Conservation (phyloP, 345 rosid species). For the Kandelia obovata region DNA sequence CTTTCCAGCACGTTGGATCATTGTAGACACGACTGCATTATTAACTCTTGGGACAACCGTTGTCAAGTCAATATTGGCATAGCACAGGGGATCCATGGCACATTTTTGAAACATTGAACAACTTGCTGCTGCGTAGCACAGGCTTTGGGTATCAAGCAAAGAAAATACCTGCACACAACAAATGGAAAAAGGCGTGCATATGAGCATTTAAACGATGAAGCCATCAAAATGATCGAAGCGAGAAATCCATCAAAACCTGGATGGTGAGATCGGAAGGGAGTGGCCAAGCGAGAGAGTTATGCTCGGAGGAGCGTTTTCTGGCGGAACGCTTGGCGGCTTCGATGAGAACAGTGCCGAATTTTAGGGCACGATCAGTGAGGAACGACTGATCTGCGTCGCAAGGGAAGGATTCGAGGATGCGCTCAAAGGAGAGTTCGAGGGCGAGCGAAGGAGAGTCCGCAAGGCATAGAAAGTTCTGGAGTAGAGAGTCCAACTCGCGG, state of each 20-base stretch:
- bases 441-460: conserved; percentile 48
- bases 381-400: conserved; percentile 48
- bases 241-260: conserved; percentile 36
- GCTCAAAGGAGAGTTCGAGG: conserved; percentile 56
- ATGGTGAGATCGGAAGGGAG: conserved; percentile 79
- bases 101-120: conserved; percentile 80
- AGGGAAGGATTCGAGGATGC: conserved; percentile 53
- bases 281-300: conserved; percentile 63
- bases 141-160: conserved; percentile 79
- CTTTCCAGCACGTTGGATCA: conserved; percentile 87
- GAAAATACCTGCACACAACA: conserved; percentile 55
- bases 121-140: conserved; percentile 66
- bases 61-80: conserved; percentile 67
- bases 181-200: neutral
- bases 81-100: conserved; percentile 79
- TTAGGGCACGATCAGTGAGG: conserved; percentile 61
- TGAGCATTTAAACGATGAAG: neutral
- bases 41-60: conserved; percentile 62
- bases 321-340: conserved; percentile 61
- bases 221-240: neutral
- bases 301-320: conserved; percentile 59
- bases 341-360: conserved; percentile 55
- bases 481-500: conserved; percentile 41
- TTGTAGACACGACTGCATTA: conserved; percentile 64
- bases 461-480: conserved; percentile 43